These are phyloP conservation scores for Mycotypha africana DNA, from an alignment of 371 early-diverging fungal species.

Conservation along the genomic window DNA sequence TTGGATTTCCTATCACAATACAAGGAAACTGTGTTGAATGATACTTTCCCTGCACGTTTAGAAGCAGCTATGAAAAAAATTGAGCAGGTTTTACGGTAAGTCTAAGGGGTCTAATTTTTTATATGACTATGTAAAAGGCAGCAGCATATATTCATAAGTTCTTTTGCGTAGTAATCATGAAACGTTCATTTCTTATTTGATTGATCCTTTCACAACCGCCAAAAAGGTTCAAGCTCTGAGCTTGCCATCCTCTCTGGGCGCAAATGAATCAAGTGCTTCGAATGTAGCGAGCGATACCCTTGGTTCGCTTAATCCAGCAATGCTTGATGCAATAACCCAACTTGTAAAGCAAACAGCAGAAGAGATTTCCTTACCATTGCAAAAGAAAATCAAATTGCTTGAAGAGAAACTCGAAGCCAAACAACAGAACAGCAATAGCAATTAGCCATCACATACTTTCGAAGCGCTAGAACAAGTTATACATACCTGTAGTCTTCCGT, in stretches of 20 bases:
- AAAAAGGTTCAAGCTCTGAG: not conserved
- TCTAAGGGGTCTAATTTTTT: not conserved
- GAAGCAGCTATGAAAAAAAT: slow-evolving; percentile 17
- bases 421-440: too few relatives aligned
- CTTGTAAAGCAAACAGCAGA: slow-evolving; percentile 12
- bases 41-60: slow-evolving; percentile 8
- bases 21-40: slow-evolving; percentile 18
- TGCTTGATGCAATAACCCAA: slow-evolving; percentile 13
- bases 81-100: slow-evolving; percentile 17
- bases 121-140: not conserved
- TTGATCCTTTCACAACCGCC: slow-evolving; percentile 17
- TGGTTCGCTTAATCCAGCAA: slow-evolving; percentile 10
- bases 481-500: too few relatives aligned
- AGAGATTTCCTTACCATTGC: slow-evolving; percentile 3
- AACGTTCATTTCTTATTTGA: slow-evolving; percentile 14
- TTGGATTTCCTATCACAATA: slow-evolving; percentile 18
- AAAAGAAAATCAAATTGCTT: slow-evolving; percentile 10
- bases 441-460: too few relatives aligned
- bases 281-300: too few relatives aligned
- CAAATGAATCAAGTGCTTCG: not conserved
- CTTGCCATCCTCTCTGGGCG: not conserved
- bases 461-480: too few relatives aligned
- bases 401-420: slow-evolving; percentile 16
- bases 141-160: too few relatives aligned
- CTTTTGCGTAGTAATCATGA: slow-evolving; percentile 17